Percentiles rank a stretch among this genome's conserved stretches.
These are phyloP conservation scores for Claviceps sp. DNA, from an alignment of 2,329 filamentous ascomycete species.

Conservation along the genomic window DNA sequence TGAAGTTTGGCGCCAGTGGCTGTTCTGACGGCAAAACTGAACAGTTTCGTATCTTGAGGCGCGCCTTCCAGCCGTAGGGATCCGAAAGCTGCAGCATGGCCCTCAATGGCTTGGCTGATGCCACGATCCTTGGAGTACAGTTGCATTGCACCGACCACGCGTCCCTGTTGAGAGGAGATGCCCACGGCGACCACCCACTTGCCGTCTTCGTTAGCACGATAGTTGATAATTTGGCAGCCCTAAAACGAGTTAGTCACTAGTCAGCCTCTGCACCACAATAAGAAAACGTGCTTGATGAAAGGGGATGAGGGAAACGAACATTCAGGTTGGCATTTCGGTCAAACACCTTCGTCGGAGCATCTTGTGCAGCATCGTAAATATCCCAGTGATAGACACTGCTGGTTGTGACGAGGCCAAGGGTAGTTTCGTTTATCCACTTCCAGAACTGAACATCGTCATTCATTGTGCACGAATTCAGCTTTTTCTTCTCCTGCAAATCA, in stretches of 20 bases:
- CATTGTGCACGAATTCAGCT: slow-evolving; percentile 94
- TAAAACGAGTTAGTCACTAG: slow-evolving; percentile 22
- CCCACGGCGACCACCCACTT: slow-evolving; percentile 98
- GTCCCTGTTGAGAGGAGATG: slow-evolving; percentile 84
- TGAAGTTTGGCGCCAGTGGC: slow-evolving; percentile 88
- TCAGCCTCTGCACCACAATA: background rate
- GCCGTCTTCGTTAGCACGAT: slow-evolving; percentile 85
- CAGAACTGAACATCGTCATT: slow-evolving; percentile 96
- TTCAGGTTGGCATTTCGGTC: slow-evolving; percentile 84
- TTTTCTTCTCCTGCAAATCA: slow-evolving; percentile 82
- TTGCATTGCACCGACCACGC: slow-evolving; percentile 93
- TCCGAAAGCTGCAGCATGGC: slow-evolving; percentile 89
- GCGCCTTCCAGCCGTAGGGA: slow-evolving; percentile 81
- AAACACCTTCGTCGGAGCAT: slow-evolving; percentile 77
- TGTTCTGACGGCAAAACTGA: slow-evolving; percentile 89
- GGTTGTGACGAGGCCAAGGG: slow-evolving; percentile 81
- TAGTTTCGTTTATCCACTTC: slow-evolving; percentile 94
- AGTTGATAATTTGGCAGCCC: slow-evolving; percentile 99
- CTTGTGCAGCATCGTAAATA: slow-evolving; percentile 73
- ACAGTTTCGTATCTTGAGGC: slow-evolving; percentile 82
- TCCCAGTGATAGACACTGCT: slow-evolving; percentile 95
- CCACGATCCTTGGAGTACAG: slow-evolving; percentile 91
- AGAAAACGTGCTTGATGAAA: background rate
- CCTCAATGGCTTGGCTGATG: slow-evolving; percentile 96
- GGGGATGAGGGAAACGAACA: slow-evolving; percentile 36